Evolutionary conservation across 192 early-diverging fungal species (phyloP).

Genomic region (Kappamyces sp.): DNA sequence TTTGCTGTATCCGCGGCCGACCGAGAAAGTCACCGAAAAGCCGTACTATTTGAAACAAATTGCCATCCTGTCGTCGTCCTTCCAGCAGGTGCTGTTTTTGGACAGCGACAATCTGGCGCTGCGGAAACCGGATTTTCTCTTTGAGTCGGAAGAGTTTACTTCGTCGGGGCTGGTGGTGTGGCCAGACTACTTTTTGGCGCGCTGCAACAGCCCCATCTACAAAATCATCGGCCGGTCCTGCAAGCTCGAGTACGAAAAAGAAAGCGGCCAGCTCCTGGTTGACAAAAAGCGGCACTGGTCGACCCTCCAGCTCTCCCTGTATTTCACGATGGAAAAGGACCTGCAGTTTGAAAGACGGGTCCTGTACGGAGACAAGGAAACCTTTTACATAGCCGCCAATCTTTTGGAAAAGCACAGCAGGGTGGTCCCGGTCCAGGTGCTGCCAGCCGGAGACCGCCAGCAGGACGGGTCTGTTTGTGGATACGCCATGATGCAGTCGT

Average conservation of each 20-base stretch:
- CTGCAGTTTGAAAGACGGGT: constrained; percentile 8
- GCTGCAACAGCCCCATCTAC: neutral
- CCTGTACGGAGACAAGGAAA: constrained; percentile 15
- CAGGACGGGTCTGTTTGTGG: constrained; percentile 2
- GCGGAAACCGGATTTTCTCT: constrained; percentile 11
- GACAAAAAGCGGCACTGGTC: constrained; percentile 3
- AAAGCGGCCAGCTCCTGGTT: constrained; percentile 14
- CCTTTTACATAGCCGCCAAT: constrained; percentile 9
- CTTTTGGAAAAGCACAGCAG: neutral
- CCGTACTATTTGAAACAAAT: too few species aligned
- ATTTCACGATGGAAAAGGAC: constrained; percentile 1
- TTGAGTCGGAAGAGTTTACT: constrained; percentile 11
- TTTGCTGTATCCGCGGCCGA: too few species aligned
- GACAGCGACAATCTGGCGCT: constrained; percentile 14
- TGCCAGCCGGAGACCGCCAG: constrained; percentile 3
- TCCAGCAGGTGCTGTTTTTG: constrained; percentile 14
- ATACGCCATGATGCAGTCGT: constrained; percentile 12
- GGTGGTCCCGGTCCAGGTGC: neutral
- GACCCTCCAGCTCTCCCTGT: constrained; percentile 4
- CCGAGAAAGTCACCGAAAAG: too few species aligned
- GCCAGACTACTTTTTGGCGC: constrained; percentile 5
- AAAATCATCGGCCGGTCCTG: constrained; percentile 4
- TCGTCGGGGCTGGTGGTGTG: constrained; percentile 12
- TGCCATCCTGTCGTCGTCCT: neutral
- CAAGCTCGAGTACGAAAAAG: constrained; percentile 11